These are phyloP conservation scores for Trichoderma guizhouense DNA, from an alignment of 2,329 filamentous ascomycete species.

Conservation along the genomic window DNA sequence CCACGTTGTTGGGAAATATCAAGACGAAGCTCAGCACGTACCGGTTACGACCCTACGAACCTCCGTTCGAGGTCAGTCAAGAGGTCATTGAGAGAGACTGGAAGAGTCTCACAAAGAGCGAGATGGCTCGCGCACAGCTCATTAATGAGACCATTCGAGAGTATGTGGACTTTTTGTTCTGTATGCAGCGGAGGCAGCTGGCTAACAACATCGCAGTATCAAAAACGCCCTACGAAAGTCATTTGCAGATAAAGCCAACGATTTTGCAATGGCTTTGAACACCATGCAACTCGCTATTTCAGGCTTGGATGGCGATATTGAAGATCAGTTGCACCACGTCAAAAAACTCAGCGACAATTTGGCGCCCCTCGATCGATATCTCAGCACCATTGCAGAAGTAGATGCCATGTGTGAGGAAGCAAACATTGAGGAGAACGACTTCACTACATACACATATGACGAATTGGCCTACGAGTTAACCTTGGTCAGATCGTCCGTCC, in stretches of 20 bases:
- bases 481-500: conserved; percentile 84
- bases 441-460: conserved; percentile 98
- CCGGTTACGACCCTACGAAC: conserved; percentile 83
- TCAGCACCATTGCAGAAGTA: conserved; percentile 80
- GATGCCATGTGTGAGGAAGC: conserved; percentile 90
- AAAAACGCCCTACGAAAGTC: conserved; percentile 90
- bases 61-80: conserved; percentile 76
- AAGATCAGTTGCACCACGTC: conserved; percentile 89
- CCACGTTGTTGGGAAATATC: conserved; percentile 92
- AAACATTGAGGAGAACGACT: conserved; percentile 99
- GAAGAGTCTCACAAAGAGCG: conserved; percentile 72
- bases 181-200: not conserved
- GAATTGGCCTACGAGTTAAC: conserved; percentile 91
- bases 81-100: conserved; percentile 82
- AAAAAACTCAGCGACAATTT: conserved; percentile 80
- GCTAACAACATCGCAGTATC: conserved; percentile 57
- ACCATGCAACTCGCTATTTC: conserved; percentile 94
- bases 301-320: conserved; percentile 93
- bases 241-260: conserved; percentile 97
- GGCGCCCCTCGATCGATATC: conserved; percentile 83
- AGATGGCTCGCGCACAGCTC: conserved; percentile 83
- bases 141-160: conserved; percentile 99
- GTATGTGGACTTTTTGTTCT: conserved; percentile 42
- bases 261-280: conserved; percentile 92
- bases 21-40: conserved; percentile 98